phyloP scores from a whole-genome alignment of 139 green algal genomes.

The Picochlorum costavermella region DNA sequence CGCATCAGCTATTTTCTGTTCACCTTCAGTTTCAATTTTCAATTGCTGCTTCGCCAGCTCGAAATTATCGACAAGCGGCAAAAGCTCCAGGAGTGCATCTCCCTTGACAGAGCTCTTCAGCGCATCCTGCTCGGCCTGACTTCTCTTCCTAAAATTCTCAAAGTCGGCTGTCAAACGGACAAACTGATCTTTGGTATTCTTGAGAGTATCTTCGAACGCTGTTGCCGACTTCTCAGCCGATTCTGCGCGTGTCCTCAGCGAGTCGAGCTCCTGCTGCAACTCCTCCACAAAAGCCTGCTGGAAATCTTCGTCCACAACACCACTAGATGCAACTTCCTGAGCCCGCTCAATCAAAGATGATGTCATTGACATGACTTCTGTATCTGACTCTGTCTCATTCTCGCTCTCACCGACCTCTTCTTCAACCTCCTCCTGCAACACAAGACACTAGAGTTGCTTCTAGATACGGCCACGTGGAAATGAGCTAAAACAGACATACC shows the following conservation, averaged over 20 bases:
- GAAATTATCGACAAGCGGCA: slow-evolving; percentile 95
- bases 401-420: slow-evolving; percentile 8
- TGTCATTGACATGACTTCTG: slow-evolving; percentile 19
- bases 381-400: slow-evolving; percentile 2
- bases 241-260: slow-evolving; percentile 12
- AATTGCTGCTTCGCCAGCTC: slow-evolving; percentile 74
- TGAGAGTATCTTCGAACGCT: slow-evolving; percentile 16
- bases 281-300: slow-evolving; percentile 21
- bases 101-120: slow-evolving; percentile 48
- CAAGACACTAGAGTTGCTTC: background rate
- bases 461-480: too few species aligned
- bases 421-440: background rate
- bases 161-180: slow-evolving; percentile 93
- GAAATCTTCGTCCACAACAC: slow-evolving; percentile 19
- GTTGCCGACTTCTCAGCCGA: slow-evolving; percentile 8
- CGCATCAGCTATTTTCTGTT: slow-evolving; percentile 81
- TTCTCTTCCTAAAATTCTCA: slow-evolving; percentile 97
- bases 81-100: slow-evolving; percentile 65
- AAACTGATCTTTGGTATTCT: slow-evolving; percentile 62
- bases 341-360: slow-evolving; percentile 26
- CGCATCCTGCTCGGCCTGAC: slow-evolving; percentile 63
- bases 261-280: slow-evolving; percentile 24
- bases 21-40: slow-evolving; percentile 82
- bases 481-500: too few species aligned
- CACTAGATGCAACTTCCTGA: slow-evolving; percentile 16